phyloP scores from a whole-genome alignment of 345 rosid genomes.

The Dipteronia sinensis region DNA sequence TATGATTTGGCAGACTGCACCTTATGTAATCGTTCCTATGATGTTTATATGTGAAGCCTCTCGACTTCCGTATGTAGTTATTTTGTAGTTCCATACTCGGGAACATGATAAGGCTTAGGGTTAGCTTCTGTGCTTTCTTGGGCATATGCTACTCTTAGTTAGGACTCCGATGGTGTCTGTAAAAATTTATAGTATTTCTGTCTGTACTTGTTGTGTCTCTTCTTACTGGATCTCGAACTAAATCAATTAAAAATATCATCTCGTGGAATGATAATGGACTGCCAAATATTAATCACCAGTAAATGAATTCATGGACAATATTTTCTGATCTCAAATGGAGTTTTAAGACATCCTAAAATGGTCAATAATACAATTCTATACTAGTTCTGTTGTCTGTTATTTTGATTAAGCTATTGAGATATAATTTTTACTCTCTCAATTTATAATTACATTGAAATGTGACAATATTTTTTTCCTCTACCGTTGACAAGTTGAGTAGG shows the following conservation, averaged over 20 bases:
- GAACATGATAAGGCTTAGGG: constrained; percentile 18
- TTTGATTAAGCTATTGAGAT: no score
- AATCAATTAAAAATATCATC: not conserved
- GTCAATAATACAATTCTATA: no score
- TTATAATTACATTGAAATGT: no score
- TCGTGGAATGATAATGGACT: not conserved
- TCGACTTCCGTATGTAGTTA: not conserved
- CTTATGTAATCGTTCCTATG: not conserved
- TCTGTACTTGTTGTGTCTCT: not conserved
- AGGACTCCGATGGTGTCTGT: constrained; percentile 5
- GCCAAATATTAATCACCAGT: not conserved
- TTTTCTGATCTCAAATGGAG: no score
- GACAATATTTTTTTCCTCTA: no score
- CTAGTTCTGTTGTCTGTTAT: no score
- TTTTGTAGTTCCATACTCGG: constrained; percentile 1
- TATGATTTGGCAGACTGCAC: constrained; percentile 40
- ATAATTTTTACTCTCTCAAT: no score
- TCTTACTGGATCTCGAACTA: not conserved
- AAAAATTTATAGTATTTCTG: not conserved
- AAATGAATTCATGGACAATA: no score
- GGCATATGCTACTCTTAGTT: constrained; percentile 12
- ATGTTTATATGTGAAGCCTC: constrained; percentile 30
- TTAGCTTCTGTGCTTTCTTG: constrained; percentile 17
- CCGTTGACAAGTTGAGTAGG: no score
- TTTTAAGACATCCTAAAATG: no score